Evolutionary conservation across 768 basidiomycete species (phyloP), one percentile per base, ranked within the genome.

Genomic region (Podaxis sp.): DNA sequence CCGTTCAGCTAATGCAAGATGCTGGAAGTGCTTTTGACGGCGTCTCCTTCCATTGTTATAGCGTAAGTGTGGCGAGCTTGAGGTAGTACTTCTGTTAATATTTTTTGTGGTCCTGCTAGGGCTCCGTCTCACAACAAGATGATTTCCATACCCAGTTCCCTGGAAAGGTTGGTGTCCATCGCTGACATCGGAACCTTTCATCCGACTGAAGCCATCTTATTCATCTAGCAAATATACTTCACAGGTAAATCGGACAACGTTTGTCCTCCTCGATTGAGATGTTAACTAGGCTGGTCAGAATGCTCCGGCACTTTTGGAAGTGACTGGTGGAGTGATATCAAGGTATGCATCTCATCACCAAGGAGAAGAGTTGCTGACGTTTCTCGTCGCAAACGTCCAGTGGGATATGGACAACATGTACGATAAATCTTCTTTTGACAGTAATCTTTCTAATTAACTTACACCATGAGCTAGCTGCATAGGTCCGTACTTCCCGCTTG

Each of bases 271-370:
- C 11, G 13, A n/a, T n/a, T 42, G 53, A 55, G 48, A 13, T 42
- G 28, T 14, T 21, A 5, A n/a, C 21, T 32, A 38, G 14, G 11
- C 7, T 51, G 53, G 27, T 13, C 74, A 65, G 88, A 90, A 70
- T 90, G 89, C 67, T 72, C 82, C 2, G 87, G 89, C 5, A 78
- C 76, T 0, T 70, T 79, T 63, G 84, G 86, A 27, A 78, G 79
- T 14, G 85, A 90, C 68, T 90, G 87, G 88, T 91, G 89, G 88
- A 75, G 73, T 57, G 87, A 90, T 63, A 83, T 90, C 72, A 90
- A 90, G 80, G 87, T 84, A 73, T 27, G 54, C 25, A 57, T 38
- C 52, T 51, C 28, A 7, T 23, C 18, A 9, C 27, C 55, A 21
- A 3, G 11, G 32, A 44, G 40, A 50, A 53, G 52, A 55, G 47